phyloP scores from a whole-genome alignment of 352 stramenopile species.

The Pythium scleroteichum region DNA sequence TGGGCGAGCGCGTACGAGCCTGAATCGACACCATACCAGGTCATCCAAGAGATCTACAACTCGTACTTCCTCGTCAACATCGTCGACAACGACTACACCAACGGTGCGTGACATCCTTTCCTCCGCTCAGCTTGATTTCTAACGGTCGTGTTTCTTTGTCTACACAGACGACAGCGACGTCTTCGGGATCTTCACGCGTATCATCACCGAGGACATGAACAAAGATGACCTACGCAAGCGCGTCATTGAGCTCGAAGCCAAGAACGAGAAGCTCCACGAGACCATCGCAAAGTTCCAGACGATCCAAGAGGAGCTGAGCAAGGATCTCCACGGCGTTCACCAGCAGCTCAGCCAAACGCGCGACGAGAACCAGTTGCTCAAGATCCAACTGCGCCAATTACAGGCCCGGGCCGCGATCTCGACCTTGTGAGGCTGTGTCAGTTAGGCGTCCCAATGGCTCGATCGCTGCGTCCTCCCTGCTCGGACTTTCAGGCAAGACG shows the following conservation, averaged over 20 bases:
- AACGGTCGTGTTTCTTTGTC: background rate
- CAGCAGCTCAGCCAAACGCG: conserved; percentile 44
- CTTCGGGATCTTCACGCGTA: conserved; percentile 80
- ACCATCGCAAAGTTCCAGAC: conserved; percentile 65
- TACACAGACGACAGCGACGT: conserved; percentile 76
- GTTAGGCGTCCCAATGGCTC: conserved; percentile 23
- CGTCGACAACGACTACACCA: conserved; percentile 97
- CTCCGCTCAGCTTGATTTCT: too few species aligned
- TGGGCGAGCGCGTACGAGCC: conserved; percentile 96
- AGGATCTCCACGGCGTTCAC: conserved; percentile 56
- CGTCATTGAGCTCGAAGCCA: conserved; percentile 68
- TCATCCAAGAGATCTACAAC: conserved; percentile 91
- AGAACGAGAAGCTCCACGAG: conserved; percentile 80
- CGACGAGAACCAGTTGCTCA: conserved; percentile 61
- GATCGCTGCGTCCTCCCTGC: conserved; percentile 25
- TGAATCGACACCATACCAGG: conserved; percentile 54
- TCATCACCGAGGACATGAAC: conserved; percentile 83
- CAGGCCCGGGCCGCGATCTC: conserved; percentile 57
- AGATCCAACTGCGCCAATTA: conserved; percentile 63
- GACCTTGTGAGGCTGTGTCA: conserved; percentile 28
- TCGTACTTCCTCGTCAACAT: conserved; percentile 98
- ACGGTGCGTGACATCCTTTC: conserved; percentile 23
- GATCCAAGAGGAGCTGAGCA: conserved; percentile 56
- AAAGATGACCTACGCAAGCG: conserved; percentile 69
- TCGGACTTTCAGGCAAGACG: conserved; percentile 5